phyloP scores from a whole-genome alignment of 2,329 filamentous ascomycete species.

The Ascochyta fabae region DNA sequence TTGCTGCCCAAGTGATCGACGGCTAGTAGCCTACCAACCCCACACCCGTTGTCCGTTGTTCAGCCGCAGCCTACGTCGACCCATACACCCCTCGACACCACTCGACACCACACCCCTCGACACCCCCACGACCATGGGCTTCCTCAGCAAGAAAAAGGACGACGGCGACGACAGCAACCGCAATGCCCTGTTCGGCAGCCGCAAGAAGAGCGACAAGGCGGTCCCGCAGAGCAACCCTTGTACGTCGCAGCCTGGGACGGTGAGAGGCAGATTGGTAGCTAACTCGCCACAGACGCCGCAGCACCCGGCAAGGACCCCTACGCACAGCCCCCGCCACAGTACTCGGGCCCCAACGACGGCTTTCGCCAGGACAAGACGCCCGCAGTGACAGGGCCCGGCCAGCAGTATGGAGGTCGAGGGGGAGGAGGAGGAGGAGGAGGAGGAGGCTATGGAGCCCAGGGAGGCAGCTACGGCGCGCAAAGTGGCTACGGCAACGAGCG shows the following conservation, averaged over 20 bases:
- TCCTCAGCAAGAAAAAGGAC: conserved; percentile 62
- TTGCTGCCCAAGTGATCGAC: conserved; percentile 19
- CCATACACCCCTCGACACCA: background rate
- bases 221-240: conserved; percentile 16
- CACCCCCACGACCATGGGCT: conserved; percentile 47
- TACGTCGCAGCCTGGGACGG: conserved; percentile 48
- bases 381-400: conserved; percentile 50
- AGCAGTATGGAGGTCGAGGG: conserved; percentile 53
- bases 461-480: conserved; percentile 39
- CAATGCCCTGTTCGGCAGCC: conserved; percentile 64
- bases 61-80: conserved; percentile 15
- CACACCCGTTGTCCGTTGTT: conserved; percentile 14
- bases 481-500: conserved; percentile 56
- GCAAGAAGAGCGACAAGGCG: conserved; percentile 54
- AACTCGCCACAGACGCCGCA: conserved; percentile 40
- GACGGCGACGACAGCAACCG: conserved; percentile 62
- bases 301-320: conserved; percentile 60
- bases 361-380: conserved; percentile 53
- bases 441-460: conserved; percentile 36
- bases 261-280: conserved; percentile 25
- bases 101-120: too few species aligned
- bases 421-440: conserved; percentile 37
- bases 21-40: conserved; percentile 15
- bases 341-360: conserved; percentile 42
- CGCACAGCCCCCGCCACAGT: conserved; percentile 52